Evolutionary conservation across 2,329 filamentous ascomycete genomes (phyloP), one percentile per base, ranked within the genome.

Genomic region (Thielaviopsis euricoi): DNA sequence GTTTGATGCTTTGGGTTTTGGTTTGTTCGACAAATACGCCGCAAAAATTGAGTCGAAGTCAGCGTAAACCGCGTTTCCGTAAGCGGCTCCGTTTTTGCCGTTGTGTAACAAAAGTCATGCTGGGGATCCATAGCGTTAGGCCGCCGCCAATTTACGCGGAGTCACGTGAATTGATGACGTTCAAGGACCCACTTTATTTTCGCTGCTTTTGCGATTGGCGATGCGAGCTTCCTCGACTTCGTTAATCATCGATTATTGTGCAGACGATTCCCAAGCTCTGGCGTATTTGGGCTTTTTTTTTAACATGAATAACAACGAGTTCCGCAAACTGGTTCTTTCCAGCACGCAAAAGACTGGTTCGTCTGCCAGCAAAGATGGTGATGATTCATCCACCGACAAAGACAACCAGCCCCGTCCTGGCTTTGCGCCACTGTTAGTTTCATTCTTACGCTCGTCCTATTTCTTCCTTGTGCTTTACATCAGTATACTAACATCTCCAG

Each of bases 301-400:
- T 26, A 40, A 50, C 43, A 97, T 98, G 93, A 95, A 97, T 69
- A 97, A 97, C 76, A 82, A 89, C 50, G 88, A 96, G 66, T 98
- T 98, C 66, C 85, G 93, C 57, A 85, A 86, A 62, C 78, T 97
- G 6, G 71, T 95, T 22, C 74, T 83, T 52, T 69, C 70, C 48
- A 76, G 74, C 60, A 66, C 74, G 6, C 66, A 69, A 58, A 75
- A 74, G 60, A 61, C 70, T 29, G 56, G 65, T 71, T 57, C 71
- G 63, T 12, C 51, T 9, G 15, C 40, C n/a, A 50, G 15, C 10
- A 19, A 53, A 13, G n/a, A 33, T 23, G 57, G 17, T 25, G 7
- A 15, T 25, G 7, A 15, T 51, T 17, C 15, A 12, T 6, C 13
- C 26, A 15, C 13, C 25, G 33, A 17, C 29, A 15, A 12, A 25